Base-by-base conservation (phyloP, 176 grass and related monocot genomes). In the Phragmites australis region DNA sequence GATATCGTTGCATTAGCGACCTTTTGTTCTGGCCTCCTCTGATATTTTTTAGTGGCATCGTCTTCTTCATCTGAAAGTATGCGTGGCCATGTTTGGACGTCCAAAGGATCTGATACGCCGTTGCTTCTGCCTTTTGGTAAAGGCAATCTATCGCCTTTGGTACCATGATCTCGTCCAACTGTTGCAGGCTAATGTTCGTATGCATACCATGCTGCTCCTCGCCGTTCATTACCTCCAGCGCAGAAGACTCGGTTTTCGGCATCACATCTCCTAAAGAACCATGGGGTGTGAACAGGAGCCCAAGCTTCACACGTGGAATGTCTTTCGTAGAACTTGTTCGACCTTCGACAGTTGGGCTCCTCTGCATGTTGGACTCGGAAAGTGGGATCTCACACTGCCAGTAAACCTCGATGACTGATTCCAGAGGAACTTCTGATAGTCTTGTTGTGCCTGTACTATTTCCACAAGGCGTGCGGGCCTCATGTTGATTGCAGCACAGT, bases 121-220 rank as follows among this genome's bases (percentile, higher is more conserved):
- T 60, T 3, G 41, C 52, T 25, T 72, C 53, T 0, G 53, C 21
- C 54, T 81, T 81, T 0, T 13, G 66, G 55, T 71, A 48, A 0
- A 81, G 55, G 4, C 66, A 60, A 22, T 60, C 27, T 9, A 81
- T 56, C 46, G 67, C 79, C 17, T 71, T 81, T 1, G 79, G 40
- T 4, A 81, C 50, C 66, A 81, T 45, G 6, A 16, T 70, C 66
- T 71, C 2, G 19, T 81, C 48, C 2, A 81, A 2, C 19, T 81
- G 52, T 4, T 60, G 17, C 26, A 65, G 7, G 18, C 45, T 78
- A 32, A 52, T 34, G 12, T 78, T 65, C 1, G 12, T 65, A 8
- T 65, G 60, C 14, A 6, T 25, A 1, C 31, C 8, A 23, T 13
- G 61, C 8, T 78, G 76, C 46, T 65, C 60, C 31, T 65, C 19